phyloP scores from a whole-genome alignment of 495 filamentous ascomycete genomes.

The Penicillium canescens region DNA sequence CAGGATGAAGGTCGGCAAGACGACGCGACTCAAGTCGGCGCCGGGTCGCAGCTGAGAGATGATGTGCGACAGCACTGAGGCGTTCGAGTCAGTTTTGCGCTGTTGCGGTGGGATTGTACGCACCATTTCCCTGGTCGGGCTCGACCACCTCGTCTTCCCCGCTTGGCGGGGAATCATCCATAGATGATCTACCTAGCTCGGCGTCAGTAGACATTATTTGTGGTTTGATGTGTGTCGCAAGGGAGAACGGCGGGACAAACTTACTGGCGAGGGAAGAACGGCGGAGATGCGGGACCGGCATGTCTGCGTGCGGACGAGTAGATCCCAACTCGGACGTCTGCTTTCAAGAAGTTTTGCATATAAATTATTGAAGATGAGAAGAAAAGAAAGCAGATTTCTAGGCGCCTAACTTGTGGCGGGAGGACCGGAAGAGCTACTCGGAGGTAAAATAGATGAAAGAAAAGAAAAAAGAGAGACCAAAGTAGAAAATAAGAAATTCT shows the following conservation, averaged over 20 bases:
- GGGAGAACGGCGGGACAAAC: conserved; percentile 12
- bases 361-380: not conserved
- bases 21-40: conserved; percentile 91
- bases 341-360: not conserved
- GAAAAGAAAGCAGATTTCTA: not conserved
- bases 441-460: conserved; percentile 10
- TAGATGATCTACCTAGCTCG: conserved; percentile 54
- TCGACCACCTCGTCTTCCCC: conserved; percentile 79
- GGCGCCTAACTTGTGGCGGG: conserved; percentile 1
- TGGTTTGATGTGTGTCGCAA: not conserved
- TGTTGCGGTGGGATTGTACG: conserved; percentile 10
- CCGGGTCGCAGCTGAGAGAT: conserved; percentile 95
- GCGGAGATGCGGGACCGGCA: conserved; percentile 36
- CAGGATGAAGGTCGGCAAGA: conserved; percentile 95
- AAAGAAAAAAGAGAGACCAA: conserved; percentile 7
- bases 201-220: conserved; percentile 39
- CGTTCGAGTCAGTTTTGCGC: conserved; percentile 1
- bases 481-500: conserved; percentile 15
- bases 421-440: not conserved
- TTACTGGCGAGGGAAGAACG: conserved; percentile 29
- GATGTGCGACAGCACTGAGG: conserved; percentile 86
- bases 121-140: conserved; percentile 62
- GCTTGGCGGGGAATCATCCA: conserved; percentile 45
- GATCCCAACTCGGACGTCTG: not conserved
- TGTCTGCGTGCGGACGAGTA: conserved; percentile 23